phyloP scores from a whole-genome alignment of 2,329 filamentous ascomycete genomes.

The Talaromyces funiculosus region DNA sequence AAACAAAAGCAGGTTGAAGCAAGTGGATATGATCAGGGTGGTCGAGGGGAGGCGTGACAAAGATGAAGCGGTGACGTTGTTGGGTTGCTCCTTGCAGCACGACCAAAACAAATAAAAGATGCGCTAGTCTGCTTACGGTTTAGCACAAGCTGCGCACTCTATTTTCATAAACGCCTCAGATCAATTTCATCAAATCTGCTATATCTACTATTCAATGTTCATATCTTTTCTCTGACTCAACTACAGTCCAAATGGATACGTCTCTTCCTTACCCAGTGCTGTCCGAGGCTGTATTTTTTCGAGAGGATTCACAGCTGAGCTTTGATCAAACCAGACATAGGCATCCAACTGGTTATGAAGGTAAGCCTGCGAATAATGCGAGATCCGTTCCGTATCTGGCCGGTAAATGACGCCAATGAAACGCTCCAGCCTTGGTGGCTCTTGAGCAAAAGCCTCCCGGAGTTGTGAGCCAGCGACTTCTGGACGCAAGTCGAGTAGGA shows the following conservation, averaged over 20 bases:
- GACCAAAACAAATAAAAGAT: constrained; percentile 13
- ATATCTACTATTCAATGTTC: too few relatives aligned
- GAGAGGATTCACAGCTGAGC: constrained; percentile 41
- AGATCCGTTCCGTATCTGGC: constrained; percentile 45
- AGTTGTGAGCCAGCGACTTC: constrained; percentile 31
- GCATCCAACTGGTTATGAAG: constrained; percentile 48
- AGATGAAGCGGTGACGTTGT: constrained; percentile 10
- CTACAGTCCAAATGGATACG: constrained; percentile 49
- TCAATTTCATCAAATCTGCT: not conserved
- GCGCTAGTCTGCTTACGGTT: not conserved
- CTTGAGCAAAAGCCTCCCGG: constrained; percentile 31
- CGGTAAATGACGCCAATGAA: constrained; percentile 52
- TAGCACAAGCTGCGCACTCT: not conserved
- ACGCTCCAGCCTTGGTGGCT: constrained; percentile 39
- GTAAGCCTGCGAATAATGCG: constrained; percentile 45
- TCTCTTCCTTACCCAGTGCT: constrained; percentile 41
- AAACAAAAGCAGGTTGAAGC: not conserved
- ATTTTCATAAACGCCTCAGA: not conserved
- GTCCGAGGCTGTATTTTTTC: constrained; percentile 31
- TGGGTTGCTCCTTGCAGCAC: not conserved
- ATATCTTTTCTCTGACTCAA: not conserved
- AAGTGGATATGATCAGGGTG: not conserved
- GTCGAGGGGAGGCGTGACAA: constrained; percentile 4
- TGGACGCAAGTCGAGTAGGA: constrained; percentile 44
- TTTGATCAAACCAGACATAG: constrained; percentile 48